Evolutionary conservation across 768 basidiomycete genomes (phyloP).

Genomic region (Favolaschia claudopus): DNA sequence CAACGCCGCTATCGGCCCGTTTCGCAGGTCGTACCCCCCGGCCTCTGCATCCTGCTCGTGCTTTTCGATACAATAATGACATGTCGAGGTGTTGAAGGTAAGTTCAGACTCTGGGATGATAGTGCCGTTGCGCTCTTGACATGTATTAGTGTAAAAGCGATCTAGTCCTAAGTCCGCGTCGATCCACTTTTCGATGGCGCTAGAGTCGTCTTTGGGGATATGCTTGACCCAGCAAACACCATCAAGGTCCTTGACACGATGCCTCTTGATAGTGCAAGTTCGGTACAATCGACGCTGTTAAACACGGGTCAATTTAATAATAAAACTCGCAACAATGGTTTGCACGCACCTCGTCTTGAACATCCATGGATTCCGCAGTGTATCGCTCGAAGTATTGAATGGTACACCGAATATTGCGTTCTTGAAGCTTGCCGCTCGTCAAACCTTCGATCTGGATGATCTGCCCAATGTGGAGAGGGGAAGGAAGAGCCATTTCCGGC

Average conservation of each 20-base stretch:
- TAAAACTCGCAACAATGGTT: too few relatives aligned
- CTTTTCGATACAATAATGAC: not conserved
- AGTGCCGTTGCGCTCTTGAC: not conserved
- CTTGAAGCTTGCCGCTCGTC: not conserved
- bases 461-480: not conserved
- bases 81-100: not conserved
- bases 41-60: not conserved
- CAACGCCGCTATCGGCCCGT: not conserved
- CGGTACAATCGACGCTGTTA: slow-evolving; percentile 13
- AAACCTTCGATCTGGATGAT: not conserved
- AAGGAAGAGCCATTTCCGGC: not conserved
- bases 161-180: not conserved
- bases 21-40: not conserved
- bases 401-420: not conserved
- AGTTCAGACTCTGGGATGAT: not conserved
- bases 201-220: not conserved
- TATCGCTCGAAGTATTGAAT: slow-evolving; percentile 16
- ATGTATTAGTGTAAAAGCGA: slow-evolving; percentile 4
- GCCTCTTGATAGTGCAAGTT: not conserved
- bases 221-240: slow-evolving; percentile 8
- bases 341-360: slow-evolving; percentile 2
- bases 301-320: not conserved
- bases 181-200: slow-evolving; percentile 11
- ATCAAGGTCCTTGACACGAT: not conserved
- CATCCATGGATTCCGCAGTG: not conserved